phyloP scores from a whole-genome alignment of 805 yeast species.

The Lachancea sp. region DNA sequence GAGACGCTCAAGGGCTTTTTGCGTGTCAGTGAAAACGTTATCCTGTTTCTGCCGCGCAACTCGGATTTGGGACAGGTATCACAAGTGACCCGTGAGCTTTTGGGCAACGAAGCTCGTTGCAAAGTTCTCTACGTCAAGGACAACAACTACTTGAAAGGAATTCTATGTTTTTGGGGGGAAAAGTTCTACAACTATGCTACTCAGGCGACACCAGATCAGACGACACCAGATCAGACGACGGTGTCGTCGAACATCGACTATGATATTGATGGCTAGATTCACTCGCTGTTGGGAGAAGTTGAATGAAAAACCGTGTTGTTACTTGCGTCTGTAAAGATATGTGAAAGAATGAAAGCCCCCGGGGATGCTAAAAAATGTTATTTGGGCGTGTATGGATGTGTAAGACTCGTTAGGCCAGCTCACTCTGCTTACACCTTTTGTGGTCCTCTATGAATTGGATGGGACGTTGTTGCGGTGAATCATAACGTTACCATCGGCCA shows the following conservation, averaged over 20 bases:
- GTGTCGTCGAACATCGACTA: conserved; percentile 1
- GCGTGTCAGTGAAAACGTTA: conserved; percentile 42
- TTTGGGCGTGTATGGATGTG: neutral
- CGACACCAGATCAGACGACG: neutral
- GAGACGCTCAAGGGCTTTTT: conserved; percentile 40
- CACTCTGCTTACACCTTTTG: neutral
- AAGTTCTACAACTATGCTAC: conserved; percentile 30
- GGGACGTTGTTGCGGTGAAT: conserved; percentile 20
- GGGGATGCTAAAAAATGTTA: too few species aligned
- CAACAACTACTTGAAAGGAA: conserved; percentile 45
- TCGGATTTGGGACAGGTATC: conserved; percentile 48
- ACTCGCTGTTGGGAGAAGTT: too few species aligned
- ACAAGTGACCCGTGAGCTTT: conserved; percentile 39
- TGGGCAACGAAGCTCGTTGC: conserved; percentile 40
- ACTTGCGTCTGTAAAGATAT: neutral
- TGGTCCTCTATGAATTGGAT: conserved; percentile 21
- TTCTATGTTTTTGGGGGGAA: conserved; percentile 57
- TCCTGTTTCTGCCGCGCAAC: conserved; percentile 59
- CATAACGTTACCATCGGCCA: conserved; percentile 19
- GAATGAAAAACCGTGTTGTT: neutral
- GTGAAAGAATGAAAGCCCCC: neutral
- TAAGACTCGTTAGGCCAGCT: neutral
- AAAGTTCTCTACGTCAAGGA: conserved; percentile 40
- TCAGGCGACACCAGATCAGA: neutral
- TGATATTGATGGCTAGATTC: conserved; percentile 2